Evolutionary conservation across 139 green algal species (phyloP), one percentile per base, ranked within the genome.

Genomic region (Dunaliella primolecta): DNA sequence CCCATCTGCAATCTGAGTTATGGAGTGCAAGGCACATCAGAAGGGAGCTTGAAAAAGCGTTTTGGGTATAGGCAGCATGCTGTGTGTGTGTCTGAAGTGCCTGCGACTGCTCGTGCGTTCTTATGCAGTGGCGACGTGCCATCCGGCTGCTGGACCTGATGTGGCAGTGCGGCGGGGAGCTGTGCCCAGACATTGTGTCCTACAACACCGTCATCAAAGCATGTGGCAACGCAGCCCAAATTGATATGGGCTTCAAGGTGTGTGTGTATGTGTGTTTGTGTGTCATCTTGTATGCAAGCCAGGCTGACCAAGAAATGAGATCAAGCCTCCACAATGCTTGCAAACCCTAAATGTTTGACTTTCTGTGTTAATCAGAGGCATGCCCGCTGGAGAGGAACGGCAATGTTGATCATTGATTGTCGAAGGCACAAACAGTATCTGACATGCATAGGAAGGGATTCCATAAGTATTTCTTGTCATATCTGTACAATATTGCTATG

Each of bases 161-260:
- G 94, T 93, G 90, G 88, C 83, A 90, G 78, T 93, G 89, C 46
- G 91, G 90, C 11, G 91, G 91, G 1, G 92, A 94, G 85, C 86
- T 97, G 85, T 85, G 79, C 29, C 94, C 94, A 1, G 94, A 97
- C 85, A 93, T 93, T 1, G 94, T 97, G 11, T 92, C 84, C 75
- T 97, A 95, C 91, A 97, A 97, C 91, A 96, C 94, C 1, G 93
- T 92, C 27, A 93, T 97, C 82, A 97, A 97, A 85, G 94, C 94
- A 3, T 95, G 89, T 84, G 89, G 93, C 78, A 95, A 94, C 78
- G 94, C 93, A 1, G 82, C 86, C 37, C 93, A 95, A 84, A 80
- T 96, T 35, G 76, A 86, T 32, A 83, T 84, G 3, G 91, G 87
- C 1, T 90, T 94, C 55, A 36, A 95, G 86, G 90, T 94, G 32